phyloP scores from a whole-genome alignment of 371 early-diverging fungal species.

The Mortierella sp. region DNA sequence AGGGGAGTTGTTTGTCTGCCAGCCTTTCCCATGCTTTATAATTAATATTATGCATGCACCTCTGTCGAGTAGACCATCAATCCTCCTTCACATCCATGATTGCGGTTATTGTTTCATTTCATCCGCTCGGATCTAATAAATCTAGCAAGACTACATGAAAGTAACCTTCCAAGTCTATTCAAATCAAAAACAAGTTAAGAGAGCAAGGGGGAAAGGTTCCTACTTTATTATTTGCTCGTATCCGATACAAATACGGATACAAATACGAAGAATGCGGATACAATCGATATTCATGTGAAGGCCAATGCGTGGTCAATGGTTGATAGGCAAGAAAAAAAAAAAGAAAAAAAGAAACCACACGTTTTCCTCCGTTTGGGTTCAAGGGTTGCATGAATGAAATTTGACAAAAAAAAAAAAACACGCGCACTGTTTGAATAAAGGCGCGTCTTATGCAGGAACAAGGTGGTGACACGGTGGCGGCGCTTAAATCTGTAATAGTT shows the following conservation, averaged over 20 bases:
- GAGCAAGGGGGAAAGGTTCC: no score
- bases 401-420: background rate
- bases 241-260: no score
- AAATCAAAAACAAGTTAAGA: no score
- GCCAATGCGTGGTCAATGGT: background rate
- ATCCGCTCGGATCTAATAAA: no score
- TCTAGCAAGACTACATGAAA: no score
- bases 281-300: background rate
- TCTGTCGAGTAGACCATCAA: background rate
- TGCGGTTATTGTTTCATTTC: no score
- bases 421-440: background rate
- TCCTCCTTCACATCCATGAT: background rate
- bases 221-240: no score
- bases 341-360: background rate
- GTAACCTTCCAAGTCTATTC: no score
- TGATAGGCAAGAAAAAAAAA: background rate
- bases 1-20: background rate
- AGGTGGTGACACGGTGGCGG: background rate
- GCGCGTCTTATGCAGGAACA: slow-evolving; percentile 1
- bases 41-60: background rate
- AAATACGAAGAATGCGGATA: no score
- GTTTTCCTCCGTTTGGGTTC: background rate
- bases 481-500: background rate
- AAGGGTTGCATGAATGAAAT: background rate
- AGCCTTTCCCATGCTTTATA: background rate